Percentiles rank a stretch among this genome's conserved stretches.
Evolutionary conservation across 1,139 yeast species (phyloP).

Genomic region (Kodamaea suecica): DNA sequence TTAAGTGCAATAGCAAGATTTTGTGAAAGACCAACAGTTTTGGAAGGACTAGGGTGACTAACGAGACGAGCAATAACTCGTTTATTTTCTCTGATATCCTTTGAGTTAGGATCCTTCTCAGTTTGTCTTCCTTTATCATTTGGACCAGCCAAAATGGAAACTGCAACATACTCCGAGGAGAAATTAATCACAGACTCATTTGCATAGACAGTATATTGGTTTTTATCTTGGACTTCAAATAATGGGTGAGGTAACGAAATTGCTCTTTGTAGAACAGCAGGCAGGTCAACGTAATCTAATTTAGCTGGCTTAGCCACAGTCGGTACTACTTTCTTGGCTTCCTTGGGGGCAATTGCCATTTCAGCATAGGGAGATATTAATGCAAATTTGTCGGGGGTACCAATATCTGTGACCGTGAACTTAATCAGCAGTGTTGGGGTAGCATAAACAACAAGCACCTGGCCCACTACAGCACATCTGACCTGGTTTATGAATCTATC

Average conservation of each 20-base stretch:
- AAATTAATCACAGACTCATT: conserved; percentile 2
- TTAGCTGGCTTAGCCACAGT: conserved; percentile 16
- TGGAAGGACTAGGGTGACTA: conserved; percentile 36
- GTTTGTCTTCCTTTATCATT: conserved; percentile 21
- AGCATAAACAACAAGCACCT: conserved; percentile 68
- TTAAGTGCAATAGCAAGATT: conserved; percentile 60
- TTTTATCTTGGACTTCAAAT: conserved; percentile 15
- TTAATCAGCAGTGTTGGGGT: conserved; percentile 62
- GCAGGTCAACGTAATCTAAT: conserved; percentile 30
- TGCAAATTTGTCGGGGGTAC: conserved; percentile 46
- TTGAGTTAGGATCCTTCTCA: conserved; percentile 7
- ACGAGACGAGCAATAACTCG: conserved; percentile 56
- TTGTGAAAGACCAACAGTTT: conserved; percentile 55
- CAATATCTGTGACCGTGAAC: conserved; percentile 61
- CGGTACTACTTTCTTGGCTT: conserved; percentile 36
- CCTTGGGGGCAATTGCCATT: conserved; percentile 79
- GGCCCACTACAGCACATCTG: conserved; percentile 64
- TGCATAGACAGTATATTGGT: conserved; percentile 38
- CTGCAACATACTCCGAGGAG: conserved; percentile 51
- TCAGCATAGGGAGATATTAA: conserved; percentile 71
- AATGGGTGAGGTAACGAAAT: conserved; percentile 52
- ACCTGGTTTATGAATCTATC: conserved; percentile 74
- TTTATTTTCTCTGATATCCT: conserved; percentile 34
- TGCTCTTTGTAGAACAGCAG: conserved; percentile 51
- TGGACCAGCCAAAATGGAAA: conserved; percentile 59